Base-by-base conservation (phyloP, 2,329 filamentous ascomycete genomes). In the Verticillium nubilum region DNA sequence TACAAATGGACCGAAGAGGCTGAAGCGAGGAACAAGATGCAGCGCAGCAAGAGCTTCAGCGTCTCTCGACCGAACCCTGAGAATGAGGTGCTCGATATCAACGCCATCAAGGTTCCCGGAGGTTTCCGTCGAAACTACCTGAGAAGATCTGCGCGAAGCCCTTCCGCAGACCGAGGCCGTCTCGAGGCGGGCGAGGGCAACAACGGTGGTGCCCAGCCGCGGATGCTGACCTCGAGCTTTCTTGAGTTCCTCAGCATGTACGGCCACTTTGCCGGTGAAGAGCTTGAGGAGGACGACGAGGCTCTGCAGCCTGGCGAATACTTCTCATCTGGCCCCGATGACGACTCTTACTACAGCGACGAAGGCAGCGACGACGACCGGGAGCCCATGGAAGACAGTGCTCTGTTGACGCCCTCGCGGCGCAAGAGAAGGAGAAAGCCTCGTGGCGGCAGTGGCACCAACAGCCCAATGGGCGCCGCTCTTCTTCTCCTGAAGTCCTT, bases 1-100 rank as follows among this genome's bases (percentile, higher is more conserved):
- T 99, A 99, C 79, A 89, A 91, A 67, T 99, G 96, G 91, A 92
- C 92, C 5, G 92, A 98, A 73, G 91, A 96, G 71, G 90, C 90
- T 57, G 88, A 96, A 69, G 80, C 86, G 54, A 85, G 87, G 65
- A 82, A 80, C 62, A 85, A 85, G 67, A 79, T 86, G 69, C 85
- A 88, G 67, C 86, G 94, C 67, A 97, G 93, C 76, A 89, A 93
- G 77, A 98, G 93, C 74, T 97, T 97, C 72, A 87, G 88, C 67
- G 77, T 91, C 53, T 82, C 89, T 35, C 84, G 92, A 31, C 90
- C 91, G 5, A 86, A 90, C 33, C 91, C 92, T 0, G 90, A 95
- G 69, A 86, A 87, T 59, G 90, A 95, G 56, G 85, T 88, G 1
- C 80, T 95, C 57, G 89, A 97, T 69, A 97, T 97, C 67, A 89